Base-by-base conservation (phyloP, 2,329 filamentous ascomycete genomes). In the Scedosporium boydii region DNA sequence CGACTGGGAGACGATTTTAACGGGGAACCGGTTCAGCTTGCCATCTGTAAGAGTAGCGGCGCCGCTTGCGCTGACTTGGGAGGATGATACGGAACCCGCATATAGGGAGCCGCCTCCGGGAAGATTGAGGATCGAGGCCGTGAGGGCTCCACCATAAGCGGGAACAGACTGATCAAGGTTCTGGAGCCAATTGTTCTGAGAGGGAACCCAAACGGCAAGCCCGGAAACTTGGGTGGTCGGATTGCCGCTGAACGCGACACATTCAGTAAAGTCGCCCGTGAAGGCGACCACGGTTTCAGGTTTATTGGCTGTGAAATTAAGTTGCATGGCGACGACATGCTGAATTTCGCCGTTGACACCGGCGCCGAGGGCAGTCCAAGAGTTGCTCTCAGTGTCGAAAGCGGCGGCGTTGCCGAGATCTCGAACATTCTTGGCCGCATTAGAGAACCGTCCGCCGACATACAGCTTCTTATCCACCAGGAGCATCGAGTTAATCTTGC, bases 181-280 rank as follows among this genome's bases (percentile, higher is more conserved):
- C 70, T 91, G 86, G 16, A 99, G 80, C 95, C 95, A 99, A 71
- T 95, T 95, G 63, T 81, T 82, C 65, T 83, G 80, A 3, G 92
- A 96, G 3, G 90, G 90, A 6, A 98, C 88, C 95, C 95, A 99
- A 44, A 98, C 80, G 14, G 91, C 93, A 69, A 99, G 91, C 2
- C 93, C 92, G 59, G 85, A 75, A 0, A 87, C 89, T 7, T 82
- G 69, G 29, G 87, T 80, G 9, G 85, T 82, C 6, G 80, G 73
- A 66, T 87, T 87, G 66, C 79, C 79, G 42, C 78, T 85, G 68
- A 91, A 93, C 0, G 82, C 83, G 29, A 87, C 82, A 65, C 96
- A 85, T 61, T 86, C 78, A 16, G 83, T 82, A 73, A 99, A 99
- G 64, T 85, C 80, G 5, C 95, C 95, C 58, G 87, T 93, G 64